Base-by-base conservation (phyloP, 2,329 filamentous ascomycete species). In the Ceratocystis diversiconidia region DNA sequence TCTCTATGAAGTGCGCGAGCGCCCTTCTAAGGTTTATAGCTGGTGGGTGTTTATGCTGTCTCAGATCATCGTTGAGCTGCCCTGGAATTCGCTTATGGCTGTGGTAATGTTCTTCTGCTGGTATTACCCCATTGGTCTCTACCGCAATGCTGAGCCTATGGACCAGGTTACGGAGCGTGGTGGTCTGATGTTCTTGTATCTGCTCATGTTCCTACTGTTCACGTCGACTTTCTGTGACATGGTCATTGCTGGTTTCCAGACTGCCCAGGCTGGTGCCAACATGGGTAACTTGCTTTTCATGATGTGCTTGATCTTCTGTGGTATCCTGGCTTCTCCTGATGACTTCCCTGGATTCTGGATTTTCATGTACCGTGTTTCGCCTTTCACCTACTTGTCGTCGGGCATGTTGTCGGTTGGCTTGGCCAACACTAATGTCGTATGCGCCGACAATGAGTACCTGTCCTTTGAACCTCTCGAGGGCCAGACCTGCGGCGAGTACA, bases 1-100 rank as follows among this genome's bases (percentile, higher is more conserved):
- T 12, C 79, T 95, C 0, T 95, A 94, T 74, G 90, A 95, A 75
- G 88, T 88, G 41, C 88, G 89, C 62, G 90, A 95, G 75, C 84
- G 89, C 3, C 90, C 90, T 0, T 89, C 87, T 62, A 92, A 92
- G 76, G 85, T 89, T 0, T 95, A 95, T 75, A 85, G 84, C 63
- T 95, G 90, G 90, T 85, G 88, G 73, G 84, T 90, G 4, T 95
- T 95, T 73, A 89, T 95, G 80, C 77, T 92, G 36, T 85, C 87
- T 66, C 89, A 92, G 74, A 88, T 96, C 69, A 76, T 91, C 36
- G 89, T 92, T 67, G 92, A 96, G 74, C 77, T 96, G 1, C 89
- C 90, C 0, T 96, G 89, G 86, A 90, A 95, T 73, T 82, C 85
- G 0, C 75, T 94, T 55, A 86, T 89, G 80, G 83, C 85, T 2